phyloP scores from a whole-genome alignment of 2,329 filamentous ascomycete genomes.

The Escovopsis sp. region DNA sequence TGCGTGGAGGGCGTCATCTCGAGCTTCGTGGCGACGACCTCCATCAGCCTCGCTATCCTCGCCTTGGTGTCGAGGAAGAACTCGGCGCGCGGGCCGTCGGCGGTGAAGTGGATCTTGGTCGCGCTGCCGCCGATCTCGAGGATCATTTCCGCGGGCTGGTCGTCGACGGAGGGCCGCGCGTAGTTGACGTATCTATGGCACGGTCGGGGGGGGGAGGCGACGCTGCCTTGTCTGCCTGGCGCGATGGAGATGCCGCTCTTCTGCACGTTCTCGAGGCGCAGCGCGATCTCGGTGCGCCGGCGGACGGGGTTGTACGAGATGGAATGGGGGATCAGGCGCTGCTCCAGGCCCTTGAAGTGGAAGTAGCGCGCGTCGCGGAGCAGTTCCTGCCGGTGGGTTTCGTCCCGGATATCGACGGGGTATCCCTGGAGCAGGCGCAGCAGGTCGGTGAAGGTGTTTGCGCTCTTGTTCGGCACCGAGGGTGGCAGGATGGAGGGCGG shows the following conservation, averaged over 20 bases:
- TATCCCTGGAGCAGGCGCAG: constrained; percentile 75
- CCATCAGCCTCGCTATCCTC: constrained; percentile 58
- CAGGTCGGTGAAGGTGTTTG: constrained; percentile 73
- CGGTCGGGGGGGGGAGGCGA: constrained; percentile 11
- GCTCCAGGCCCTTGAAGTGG: constrained; percentile 82
- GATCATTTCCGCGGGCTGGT: constrained; percentile 56
- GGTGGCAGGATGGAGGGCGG: constrained; percentile 79
- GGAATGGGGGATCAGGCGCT: constrained; percentile 64
- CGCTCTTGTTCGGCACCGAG: constrained; percentile 62
- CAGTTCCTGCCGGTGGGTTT: constrained; percentile 61
- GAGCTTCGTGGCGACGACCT: constrained; percentile 70
- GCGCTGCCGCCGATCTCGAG: constrained; percentile 62
- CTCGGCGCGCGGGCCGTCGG: constrained; percentile 37
- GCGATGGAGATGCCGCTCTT: constrained; percentile 65
- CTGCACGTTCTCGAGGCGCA: constrained; percentile 75
- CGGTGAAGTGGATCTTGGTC: constrained; percentile 38
- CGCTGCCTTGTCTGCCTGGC: constrained; percentile 23
- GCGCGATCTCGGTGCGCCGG: constrained; percentile 56
- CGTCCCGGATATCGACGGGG: constrained; percentile 58
- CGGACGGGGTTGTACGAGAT: constrained; percentile 62
- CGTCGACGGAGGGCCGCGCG: constrained; percentile 73
- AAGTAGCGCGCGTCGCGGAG: constrained; percentile 84
- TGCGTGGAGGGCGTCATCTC: constrained; percentile 46
- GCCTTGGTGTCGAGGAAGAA: constrained; percentile 60
- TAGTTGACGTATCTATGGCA: constrained; percentile 53